Base-by-base conservation (phyloP, 2,329 filamentous ascomycete genomes). In the Cytospora piceicola region DNA sequence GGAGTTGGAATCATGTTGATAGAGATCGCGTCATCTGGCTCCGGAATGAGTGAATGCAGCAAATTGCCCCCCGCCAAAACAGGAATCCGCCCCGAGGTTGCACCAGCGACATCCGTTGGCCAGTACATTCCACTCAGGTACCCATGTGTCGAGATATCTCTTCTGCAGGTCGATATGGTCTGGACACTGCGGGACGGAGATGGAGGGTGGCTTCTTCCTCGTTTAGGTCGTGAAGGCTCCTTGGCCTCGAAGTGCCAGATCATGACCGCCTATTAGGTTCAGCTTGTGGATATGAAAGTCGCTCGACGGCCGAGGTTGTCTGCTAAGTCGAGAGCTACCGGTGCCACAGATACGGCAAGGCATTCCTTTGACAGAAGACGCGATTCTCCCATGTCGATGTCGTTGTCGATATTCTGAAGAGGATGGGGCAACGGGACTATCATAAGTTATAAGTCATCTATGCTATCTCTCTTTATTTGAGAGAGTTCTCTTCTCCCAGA, bases 61-160 rank as follows among this genome's bases (percentile, higher is more conserved):
- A n/a, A n/a, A n/a, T n/a, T n/a, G n/a, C 29, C 58, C 54, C 55
- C 64, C 58, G 53, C 58, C 58, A 61, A 56, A 68, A 22, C 34
- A 63, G 68, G 39, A 53, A 72, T 68, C 29, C 62, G 65, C 52
- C 68, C 69, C 36, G 73, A 75, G 64, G 73, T 77, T 56, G 55
- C 66, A 65, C 52, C 54, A 36, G 11, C 32, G 11, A 36, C 2
- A 36, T 36, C 34, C 30, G 39, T 56, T 17, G 52, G 42, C 59
- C 27, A 51, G 34, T 36, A 36, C 20, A 20, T 59, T 55, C 51
- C 55, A n/a, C n/a, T n/a, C n/a, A 39, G 30, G n/a, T 29, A 32
- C 30, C 34, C 64, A 39, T 63, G 53, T 52, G n/a, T 49, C n/a
- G 5, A 46, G 11, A 46, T n/a, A 1, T 22, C 3, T 46, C 42